phyloP scores from a whole-genome alignment of 306 rosid genomes.

The Dalbergia cultrata region DNA sequence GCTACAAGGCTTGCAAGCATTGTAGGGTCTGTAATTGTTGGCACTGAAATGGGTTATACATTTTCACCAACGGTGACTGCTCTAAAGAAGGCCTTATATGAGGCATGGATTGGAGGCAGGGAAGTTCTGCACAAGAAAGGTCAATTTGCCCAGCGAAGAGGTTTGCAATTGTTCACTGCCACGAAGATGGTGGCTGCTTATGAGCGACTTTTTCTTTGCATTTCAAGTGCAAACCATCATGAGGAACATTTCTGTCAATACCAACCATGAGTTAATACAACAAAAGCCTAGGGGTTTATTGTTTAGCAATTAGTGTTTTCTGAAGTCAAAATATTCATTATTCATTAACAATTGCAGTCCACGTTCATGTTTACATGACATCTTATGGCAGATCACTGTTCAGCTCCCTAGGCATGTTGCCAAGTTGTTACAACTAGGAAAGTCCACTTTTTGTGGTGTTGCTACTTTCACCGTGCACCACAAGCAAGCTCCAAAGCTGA shows the following conservation, averaged over 20 bases:
- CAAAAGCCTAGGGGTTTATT: neutral
- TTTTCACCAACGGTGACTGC: slow-evolving; percentile 72
- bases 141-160: slow-evolving; percentile 64
- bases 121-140: slow-evolving; percentile 65
- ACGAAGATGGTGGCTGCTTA: slow-evolving; percentile 75
- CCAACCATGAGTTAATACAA: slow-evolving; percentile 35
- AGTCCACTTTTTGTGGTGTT: slow-evolving; percentile 11
- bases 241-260: slow-evolving; percentile 55
- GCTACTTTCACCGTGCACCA: slow-evolving; percentile 21
- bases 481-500: neutral
- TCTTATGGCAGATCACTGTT: slow-evolving; percentile 10
- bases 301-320: slow-evolving; percentile 1
- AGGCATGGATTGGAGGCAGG: slow-evolving; percentile 55
- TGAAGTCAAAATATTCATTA: slow-evolving; percentile 4
- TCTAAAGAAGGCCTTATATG: slow-evolving; percentile 58
- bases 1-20: slow-evolving; percentile 80
- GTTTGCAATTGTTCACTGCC: slow-evolving; percentile 74
- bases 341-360: slow-evolving; percentile 10
- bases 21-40: slow-evolving; percentile 69
- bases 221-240: slow-evolving; percentile 49
- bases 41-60: slow-evolving; percentile 66
- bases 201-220: slow-evolving; percentile 82
- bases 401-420: neutral
- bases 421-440: neutral
- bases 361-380: slow-evolving; percentile 10